Conservation (phyloP, 2,329 filamentous ascomycete species). For the Stachybotrys chlorohalonatus region DNA sequence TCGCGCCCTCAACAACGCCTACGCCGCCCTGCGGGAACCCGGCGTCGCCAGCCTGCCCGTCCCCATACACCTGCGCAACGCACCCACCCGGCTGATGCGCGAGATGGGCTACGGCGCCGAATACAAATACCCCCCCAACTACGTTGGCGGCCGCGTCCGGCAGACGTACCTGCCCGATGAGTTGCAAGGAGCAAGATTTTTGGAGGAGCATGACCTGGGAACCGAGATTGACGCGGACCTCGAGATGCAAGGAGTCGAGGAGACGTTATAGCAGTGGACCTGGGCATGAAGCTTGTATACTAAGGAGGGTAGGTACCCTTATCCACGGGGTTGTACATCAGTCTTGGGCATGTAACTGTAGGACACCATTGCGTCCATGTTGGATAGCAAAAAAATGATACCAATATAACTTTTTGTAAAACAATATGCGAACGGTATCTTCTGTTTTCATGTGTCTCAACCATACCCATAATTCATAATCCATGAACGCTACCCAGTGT, state of each 20-base stretch:
- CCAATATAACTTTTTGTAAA: not conserved
- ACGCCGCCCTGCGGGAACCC: conserved; percentile 70
- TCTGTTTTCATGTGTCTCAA: not conserved
- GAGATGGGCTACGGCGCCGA: conserved; percentile 83
- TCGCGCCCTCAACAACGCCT: conserved; percentile 70
- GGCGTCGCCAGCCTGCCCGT: conserved; percentile 75
- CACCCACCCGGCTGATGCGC: conserved; percentile 86
- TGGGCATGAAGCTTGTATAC: not conserved
- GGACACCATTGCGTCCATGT: not conserved
- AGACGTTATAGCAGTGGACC: not conserved
- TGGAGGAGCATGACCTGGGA: conserved; percentile 75
- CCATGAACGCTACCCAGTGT: too few relatives aligned
- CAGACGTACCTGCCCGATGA: conserved; percentile 87
- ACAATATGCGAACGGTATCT: too few relatives aligned
- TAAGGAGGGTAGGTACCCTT: too few relatives aligned
- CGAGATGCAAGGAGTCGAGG: conserved; percentile 22
- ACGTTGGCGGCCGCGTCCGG: conserved; percentile 66
- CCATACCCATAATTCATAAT: not conserved
- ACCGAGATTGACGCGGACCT: conserved; percentile 66
- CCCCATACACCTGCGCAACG: conserved; percentile 82
- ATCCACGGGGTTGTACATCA: too few relatives aligned
- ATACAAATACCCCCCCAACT: conserved; percentile 97
- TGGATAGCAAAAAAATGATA: not conserved
- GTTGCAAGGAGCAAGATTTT: conserved; percentile 60
- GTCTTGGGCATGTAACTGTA: not conserved